Percentiles rank a stretch among this genome's conserved stretches.
These are phyloP conservation scores for Bodo saltans DNA, from an alignment of 78 protist species.

Conservation along the genomic window DNA sequence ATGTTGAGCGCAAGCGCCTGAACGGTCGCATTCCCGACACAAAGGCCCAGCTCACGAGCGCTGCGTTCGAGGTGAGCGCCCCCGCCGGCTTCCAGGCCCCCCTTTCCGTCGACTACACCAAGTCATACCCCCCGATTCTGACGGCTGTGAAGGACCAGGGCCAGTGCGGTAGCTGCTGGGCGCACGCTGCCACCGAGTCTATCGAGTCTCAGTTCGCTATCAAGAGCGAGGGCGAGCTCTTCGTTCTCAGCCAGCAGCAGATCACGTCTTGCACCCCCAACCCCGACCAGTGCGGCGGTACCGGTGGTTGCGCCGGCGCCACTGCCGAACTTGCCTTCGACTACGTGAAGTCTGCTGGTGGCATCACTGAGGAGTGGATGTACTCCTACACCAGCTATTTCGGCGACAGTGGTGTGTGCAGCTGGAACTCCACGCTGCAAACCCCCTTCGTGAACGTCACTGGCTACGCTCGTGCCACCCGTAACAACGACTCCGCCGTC, in stretches of 20 bases:
- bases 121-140: conserved; percentile 38
- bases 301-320: conserved; percentile 72
- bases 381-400: conserved; percentile 57
- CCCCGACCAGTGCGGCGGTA: conserved; percentile 43
- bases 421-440: background rate
- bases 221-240: background rate
- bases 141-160: conserved; percentile 87
- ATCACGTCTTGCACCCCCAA: conserved; percentile 23
- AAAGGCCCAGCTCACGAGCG: background rate
- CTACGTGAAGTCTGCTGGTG: conserved; percentile 44
- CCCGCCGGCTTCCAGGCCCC: background rate
- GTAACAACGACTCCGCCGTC: background rate
- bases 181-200: conserved; percentile 69
- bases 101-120: conserved; percentile 14
- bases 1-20: background rate
- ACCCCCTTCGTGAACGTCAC: background rate
- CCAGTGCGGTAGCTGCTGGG: conserved; percentile 84
- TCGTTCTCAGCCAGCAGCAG: conserved; percentile 14
- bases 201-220: conserved; percentile 36
- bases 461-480: background rate
- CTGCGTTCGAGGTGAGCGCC: background rate
- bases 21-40: background rate
- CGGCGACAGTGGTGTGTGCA: conserved; percentile 56
- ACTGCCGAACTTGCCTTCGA: conserved; percentile 52
- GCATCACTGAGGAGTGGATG: conserved; percentile 48